Conservation (phyloP, 73 alveolate species). For the Tetrahymena elliotti region DNA sequence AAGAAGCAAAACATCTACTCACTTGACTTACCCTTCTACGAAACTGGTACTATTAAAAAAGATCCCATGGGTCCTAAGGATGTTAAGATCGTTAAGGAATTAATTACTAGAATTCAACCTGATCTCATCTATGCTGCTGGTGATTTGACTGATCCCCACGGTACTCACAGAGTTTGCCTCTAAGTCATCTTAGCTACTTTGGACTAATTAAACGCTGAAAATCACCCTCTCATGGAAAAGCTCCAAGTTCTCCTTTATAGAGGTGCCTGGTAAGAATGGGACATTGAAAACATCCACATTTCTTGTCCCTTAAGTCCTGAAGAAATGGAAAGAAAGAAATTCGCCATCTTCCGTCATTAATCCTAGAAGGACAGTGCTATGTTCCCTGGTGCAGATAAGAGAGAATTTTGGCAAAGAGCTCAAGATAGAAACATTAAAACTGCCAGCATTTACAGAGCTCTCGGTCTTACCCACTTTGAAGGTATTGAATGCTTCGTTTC, state of each 20-base stretch:
- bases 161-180: constrained; percentile 52
- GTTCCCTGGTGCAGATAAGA: constrained; percentile 47
- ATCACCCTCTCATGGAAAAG: constrained; percentile 11
- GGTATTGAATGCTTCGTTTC: constrained; percentile 23
- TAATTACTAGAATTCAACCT: constrained; percentile 25
- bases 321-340: constrained; percentile 32
- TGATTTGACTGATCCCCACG: constrained; percentile 58
- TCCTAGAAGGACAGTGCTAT: constrained; percentile 47
- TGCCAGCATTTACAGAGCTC: background rate
- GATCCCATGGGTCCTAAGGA: constrained; percentile 41
- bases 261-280: constrained; percentile 64
- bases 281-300: constrained; percentile 36
- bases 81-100: constrained; percentile 19
- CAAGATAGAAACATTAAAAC: constrained; percentile 26
- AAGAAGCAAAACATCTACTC: constrained; percentile 30
- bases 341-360: constrained; percentile 43
- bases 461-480: constrained; percentile 9
- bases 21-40: constrained; percentile 45
- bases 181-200: constrained; percentile 34
- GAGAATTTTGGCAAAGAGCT: constrained; percentile 51
- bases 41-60: constrained; percentile 44
- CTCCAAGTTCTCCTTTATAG: constrained; percentile 25
- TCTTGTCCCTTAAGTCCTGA: constrained; percentile 53
- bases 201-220: constrained; percentile 8
- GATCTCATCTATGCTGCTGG: constrained; percentile 49